These are phyloP conservation scores for Kwoniella pini DNA, from an alignment of 768 basidiomycete species.

Conservation along the genomic window DNA sequence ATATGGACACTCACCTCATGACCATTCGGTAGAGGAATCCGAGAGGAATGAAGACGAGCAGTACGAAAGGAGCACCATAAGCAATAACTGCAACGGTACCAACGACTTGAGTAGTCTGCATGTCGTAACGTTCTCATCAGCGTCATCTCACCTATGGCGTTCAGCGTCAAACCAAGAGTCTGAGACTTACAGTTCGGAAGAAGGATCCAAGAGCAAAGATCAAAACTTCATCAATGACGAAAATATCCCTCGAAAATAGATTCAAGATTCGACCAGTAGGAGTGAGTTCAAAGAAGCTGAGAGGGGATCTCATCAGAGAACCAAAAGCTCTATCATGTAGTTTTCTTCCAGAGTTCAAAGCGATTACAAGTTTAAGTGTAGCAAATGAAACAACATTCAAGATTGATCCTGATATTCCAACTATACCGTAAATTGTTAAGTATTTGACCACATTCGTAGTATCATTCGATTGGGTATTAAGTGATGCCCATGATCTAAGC, in stretches of 20 bases:
- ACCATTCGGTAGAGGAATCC: conserved; percentile 76
- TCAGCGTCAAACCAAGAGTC: too few species aligned
- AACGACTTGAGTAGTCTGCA: conserved; percentile 41
- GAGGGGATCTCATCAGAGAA: conserved; percentile 76
- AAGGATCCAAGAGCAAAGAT: conserved; percentile 72
- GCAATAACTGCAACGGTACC: conserved; percentile 66
- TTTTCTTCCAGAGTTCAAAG: conserved; percentile 69
- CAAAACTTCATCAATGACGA: conserved; percentile 73
- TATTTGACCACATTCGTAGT: conserved; percentile 62
- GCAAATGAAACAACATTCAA: conserved; percentile 64
- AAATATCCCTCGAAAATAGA: conserved; percentile 80
- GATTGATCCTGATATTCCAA: conserved; percentile 64
- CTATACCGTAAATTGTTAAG: conserved; percentile 65
- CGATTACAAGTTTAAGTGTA: conserved; percentile 74
- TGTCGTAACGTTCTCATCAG: background rate
- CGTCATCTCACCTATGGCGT: background rate
- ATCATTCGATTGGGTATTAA: conserved; percentile 64
- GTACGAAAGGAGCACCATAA: conserved; percentile 75
- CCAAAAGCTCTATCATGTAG: conserved; percentile 68
- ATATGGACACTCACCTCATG: conserved; percentile 64
- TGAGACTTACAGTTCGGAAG: conserved; percentile 66
- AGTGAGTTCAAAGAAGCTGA: conserved; percentile 87
- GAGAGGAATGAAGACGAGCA: conserved; percentile 72
- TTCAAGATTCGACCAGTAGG: conserved; percentile 87
- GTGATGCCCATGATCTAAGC: conserved; percentile 79